Evolutionary conservation across 768 basidiomycete species (phyloP).

Genomic region (Pluteus cervinus): DNA sequence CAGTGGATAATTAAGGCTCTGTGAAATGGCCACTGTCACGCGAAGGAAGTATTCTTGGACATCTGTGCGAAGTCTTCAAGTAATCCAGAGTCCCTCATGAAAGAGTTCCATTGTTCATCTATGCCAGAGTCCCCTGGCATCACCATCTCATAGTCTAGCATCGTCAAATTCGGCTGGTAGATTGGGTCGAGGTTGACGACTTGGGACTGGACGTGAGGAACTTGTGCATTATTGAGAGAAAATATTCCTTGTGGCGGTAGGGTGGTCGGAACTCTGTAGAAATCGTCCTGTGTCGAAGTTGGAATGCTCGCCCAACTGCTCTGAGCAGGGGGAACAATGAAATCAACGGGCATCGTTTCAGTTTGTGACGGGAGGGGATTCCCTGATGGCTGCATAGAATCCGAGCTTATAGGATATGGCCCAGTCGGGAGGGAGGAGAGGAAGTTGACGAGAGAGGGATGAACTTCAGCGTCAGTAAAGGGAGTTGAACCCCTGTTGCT

Average conservation of each 20-base stretch:
- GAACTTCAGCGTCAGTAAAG: constrained; percentile 44
- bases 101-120: constrained; percentile 61
- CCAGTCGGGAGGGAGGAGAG: constrained; percentile 31
- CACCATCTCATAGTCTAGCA: constrained; percentile 42
- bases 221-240: too few relatives aligned
- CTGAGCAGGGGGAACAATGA: too few relatives aligned
- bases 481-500: too few relatives aligned
- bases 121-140: constrained; percentile 52
- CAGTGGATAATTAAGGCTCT: too few relatives aligned
- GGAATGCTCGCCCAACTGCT: too few relatives aligned
- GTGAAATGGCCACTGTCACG: too few relatives aligned
- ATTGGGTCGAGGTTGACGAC: constrained; percentile 4
- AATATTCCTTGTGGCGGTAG: too few relatives aligned
- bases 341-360: too few relatives aligned
- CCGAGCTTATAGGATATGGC: constrained; percentile 13
- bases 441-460: constrained; percentile 64
- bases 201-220: constrained; percentile 1
- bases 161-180: constrained; percentile 25
- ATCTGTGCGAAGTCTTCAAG: constrained; percentile 32
- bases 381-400: constrained; percentile 5
- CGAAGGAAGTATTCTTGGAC: too few relatives aligned
- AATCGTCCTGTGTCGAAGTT: too few relatives aligned
- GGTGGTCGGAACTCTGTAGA: too few relatives aligned
- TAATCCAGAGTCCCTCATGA: constrained; percentile 59
- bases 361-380: too few relatives aligned